A percentile compares a stretch with the other conserved stretches of the same genome.
These are phyloP conservation scores for Macrophomina pseudophaseolina DNA, from an alignment of 2,329 filamentous ascomycete species.

Conservation along the genomic window DNA sequence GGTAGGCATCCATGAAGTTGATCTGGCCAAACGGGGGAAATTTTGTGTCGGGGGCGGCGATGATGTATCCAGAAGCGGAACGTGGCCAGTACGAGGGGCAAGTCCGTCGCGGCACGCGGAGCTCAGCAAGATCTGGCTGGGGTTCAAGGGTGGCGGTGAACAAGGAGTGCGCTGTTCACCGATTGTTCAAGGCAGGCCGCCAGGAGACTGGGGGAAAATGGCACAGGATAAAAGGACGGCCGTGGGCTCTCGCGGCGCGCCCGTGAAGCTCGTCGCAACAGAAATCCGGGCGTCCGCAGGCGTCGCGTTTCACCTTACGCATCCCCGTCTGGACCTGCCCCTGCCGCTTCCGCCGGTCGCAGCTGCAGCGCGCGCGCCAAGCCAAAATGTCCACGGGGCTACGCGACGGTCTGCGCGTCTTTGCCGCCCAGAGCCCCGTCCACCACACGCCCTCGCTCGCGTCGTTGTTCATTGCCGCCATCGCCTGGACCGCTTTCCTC, in stretches of 20 bases:
- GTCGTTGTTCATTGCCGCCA: slow-evolving; percentile 21
- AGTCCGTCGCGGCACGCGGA: slow-evolving; percentile 14
- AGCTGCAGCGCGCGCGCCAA: slow-evolving; percentile 25
- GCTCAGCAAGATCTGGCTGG: slow-evolving; percentile 8
- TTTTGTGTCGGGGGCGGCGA: slow-evolving; percentile 14
- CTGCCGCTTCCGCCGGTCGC: slow-evolving; percentile 8
- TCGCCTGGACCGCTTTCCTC: slow-evolving; percentile 22
- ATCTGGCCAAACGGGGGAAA: background rate
- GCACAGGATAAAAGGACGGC: slow-evolving; percentile 14
- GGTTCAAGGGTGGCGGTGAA: slow-evolving; percentile 20
- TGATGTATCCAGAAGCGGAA: slow-evolving; percentile 26
- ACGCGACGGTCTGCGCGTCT: slow-evolving; percentile 20
- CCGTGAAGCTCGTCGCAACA: slow-evolving; percentile 9
- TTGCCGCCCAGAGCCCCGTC: slow-evolving; percentile 8
- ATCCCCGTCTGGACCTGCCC: slow-evolving; percentile 1
- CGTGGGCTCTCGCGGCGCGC: background rate
- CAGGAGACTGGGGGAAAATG: slow-evolving; percentile 9
- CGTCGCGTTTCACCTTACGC: slow-evolving; percentile 19
- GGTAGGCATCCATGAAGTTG: slow-evolving; percentile 49
- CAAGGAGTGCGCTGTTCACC: slow-evolving; percentile 23
- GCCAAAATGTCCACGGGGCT: slow-evolving; percentile 25
- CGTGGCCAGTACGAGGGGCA: slow-evolving; percentile 26
- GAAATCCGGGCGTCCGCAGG: background rate
- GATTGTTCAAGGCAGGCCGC: slow-evolving; percentile 1
- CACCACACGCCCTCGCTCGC: slow-evolving; percentile 27